Evolutionary conservation across 441 rosid species (phyloP), one percentile per base, ranked within the genome.

Genomic region (Viola pubescens): DNA sequence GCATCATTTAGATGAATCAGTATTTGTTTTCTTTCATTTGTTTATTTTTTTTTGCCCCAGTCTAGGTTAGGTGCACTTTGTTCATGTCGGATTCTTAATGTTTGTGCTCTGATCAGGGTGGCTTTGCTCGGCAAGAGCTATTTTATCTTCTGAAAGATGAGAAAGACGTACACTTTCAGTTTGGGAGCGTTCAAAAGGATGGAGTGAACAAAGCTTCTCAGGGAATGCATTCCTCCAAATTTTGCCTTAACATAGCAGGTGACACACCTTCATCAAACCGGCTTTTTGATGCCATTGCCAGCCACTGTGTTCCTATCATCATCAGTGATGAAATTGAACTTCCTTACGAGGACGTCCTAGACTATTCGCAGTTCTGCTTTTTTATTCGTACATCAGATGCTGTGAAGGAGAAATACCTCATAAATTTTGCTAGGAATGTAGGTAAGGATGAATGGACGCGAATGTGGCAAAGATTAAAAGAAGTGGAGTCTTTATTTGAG

Each of bases 231-330:
- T 64, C 75, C 44, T 90, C 96, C 53, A 94, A 94, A 61, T 90
- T 94, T 74, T 94, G 99, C 71, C 95, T 94, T 69, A 88, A 90
- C 79, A 84, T 88, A 37, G 98, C 97, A 0, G 98, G 98, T 2
- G 98, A 94, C 67, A 94, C 98, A 3, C 98, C 98, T 61, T 90
- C 96, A 16, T 90, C 97, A 4, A 88, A 86, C 70, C 91, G 97
- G 26, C 86, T 94, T 48, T 94, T 94, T 47, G 99, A 94, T 52
- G 97, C 99, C 61, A 90, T 94, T 42, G 99, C 84, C 1, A 94
- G 99, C 75, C 99, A 94, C 64, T 94, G 99, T 7, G 86, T 94
- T 6, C 99, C 97, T 0, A 97, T 94, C 65, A 85, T 94, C 49
- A 85, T 94, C 72, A 94, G 99, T 7, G 99, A 94, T 10, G 88